Evolutionary conservation across 192 early-diverging fungal genomes (phyloP).

Genomic region (Rhizophagus sp.): DNA sequence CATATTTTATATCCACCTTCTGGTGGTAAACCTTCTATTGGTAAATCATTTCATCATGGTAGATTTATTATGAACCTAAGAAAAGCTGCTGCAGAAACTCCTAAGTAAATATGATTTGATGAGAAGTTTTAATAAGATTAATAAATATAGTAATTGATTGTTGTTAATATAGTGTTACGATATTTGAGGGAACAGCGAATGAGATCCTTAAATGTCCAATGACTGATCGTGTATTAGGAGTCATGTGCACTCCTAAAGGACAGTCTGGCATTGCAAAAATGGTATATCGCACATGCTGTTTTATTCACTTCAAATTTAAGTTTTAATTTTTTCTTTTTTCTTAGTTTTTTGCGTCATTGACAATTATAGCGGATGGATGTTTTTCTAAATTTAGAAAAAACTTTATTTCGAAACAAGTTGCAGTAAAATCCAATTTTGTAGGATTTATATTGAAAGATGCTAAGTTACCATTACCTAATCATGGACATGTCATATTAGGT

Average conservation of each 20-base stretch:
- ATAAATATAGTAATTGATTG: not conserved
- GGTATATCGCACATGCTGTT: not conserved
- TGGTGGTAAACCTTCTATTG: conserved; percentile 53
- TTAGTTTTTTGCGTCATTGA: conserved; percentile 72
- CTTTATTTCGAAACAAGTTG: conserved; percentile 52
- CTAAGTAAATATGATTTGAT: conserved; percentile 47
- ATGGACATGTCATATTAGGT: conserved; percentile 92
- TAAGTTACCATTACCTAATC: conserved; percentile 75
- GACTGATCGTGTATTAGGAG: conserved; percentile 57
- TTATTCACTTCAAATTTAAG: not conserved
- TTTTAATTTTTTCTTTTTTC: not conserved
- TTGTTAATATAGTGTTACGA: conserved; percentile 59
- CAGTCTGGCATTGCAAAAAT: conserved; percentile 20
- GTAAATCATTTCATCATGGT: conserved; percentile 93
- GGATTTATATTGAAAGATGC: conserved; percentile 73
- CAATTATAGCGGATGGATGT: conserved; percentile 91
- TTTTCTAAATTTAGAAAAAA: conserved; percentile 92
- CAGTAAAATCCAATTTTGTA: conserved; percentile 67
- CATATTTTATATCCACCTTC: conserved; percentile 69
- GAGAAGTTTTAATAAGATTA: not conserved
- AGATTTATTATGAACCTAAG: conserved; percentile 87
- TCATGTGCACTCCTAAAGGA: conserved; percentile 47
- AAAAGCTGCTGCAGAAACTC: conserved; percentile 54
- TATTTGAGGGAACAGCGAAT: conserved; percentile 76
- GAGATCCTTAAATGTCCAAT: conserved; percentile 57